Conservation (phyloP, 2,329 filamentous ascomycete genomes). For the Claviceps sp. region DNA sequence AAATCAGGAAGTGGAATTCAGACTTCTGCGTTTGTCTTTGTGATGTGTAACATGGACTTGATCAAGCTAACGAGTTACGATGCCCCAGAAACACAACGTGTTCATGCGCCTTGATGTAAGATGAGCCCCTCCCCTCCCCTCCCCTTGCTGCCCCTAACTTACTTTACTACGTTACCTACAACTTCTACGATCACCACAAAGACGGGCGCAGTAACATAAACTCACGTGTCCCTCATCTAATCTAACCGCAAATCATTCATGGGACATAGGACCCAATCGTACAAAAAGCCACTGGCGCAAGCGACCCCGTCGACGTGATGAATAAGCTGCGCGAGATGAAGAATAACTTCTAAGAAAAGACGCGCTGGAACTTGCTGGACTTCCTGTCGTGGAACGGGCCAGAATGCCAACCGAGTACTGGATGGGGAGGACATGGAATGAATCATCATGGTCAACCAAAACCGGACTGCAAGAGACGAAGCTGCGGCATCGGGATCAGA, state of each 20-base stretch:
- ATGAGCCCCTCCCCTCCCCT: slow-evolving; percentile 3
- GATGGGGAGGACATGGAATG: too few relatives aligned
- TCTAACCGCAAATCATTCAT: background rate
- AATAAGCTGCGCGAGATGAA: slow-evolving; percentile 78
- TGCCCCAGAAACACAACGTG: slow-evolving; percentile 68
- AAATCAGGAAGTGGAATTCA: too few relatives aligned
- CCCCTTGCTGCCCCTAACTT: background rate
- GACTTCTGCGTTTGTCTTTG: background rate
- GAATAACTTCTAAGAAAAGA: slow-evolving; percentile 42
- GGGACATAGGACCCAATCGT: slow-evolving; percentile 58
- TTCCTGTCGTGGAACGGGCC: too few relatives aligned
- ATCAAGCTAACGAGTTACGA: background rate
- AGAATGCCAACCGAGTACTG: too few relatives aligned
- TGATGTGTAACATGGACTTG: background rate
- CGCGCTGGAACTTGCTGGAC: too few relatives aligned
- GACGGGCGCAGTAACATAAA: too few relatives aligned
- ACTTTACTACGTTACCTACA: too few relatives aligned
- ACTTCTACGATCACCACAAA: too few relatives aligned
- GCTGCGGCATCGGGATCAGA: too few relatives aligned
- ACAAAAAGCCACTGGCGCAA: slow-evolving; percentile 72
- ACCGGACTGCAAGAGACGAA: too few relatives aligned
- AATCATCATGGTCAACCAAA: too few relatives aligned
- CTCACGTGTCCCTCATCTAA: background rate
- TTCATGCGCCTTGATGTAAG: slow-evolving; percentile 81
- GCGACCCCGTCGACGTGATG: slow-evolving; percentile 74